phyloP scores from a whole-genome alignment of 306 rosid species.

The Mucuna pruriens region DNA sequence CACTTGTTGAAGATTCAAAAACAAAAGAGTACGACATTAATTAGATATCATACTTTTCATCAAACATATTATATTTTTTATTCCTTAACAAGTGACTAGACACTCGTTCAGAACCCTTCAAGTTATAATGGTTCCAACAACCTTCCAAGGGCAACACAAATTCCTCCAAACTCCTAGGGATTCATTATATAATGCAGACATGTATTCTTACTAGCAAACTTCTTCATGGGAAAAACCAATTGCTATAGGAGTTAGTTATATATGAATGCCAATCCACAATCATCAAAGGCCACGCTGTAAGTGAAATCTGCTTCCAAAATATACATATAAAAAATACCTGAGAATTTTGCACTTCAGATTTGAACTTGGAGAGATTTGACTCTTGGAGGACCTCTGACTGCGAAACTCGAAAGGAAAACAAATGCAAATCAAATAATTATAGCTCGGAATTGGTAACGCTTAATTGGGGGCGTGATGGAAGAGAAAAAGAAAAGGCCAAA shows the following conservation, averaged over 20 bases:
- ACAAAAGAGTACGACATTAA: not conserved
- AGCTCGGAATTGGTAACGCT: not conserved
- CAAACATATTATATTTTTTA: no score
- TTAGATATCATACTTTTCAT: no score
- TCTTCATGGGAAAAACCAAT: not conserved
- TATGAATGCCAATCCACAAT: not conserved
- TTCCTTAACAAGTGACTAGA: no score
- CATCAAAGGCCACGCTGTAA: not conserved
- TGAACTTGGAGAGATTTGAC: constrained; percentile 60
- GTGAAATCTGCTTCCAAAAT: not conserved
- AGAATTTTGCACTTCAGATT: constrained; percentile 56
- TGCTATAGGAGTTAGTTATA: not conserved
- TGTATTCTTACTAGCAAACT: not conserved
- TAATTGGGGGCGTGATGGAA: not conserved
- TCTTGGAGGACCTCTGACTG: constrained; percentile 57
- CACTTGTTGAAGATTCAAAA: not conserved
- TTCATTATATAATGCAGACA: not conserved
- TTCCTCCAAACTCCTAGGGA: not conserved
- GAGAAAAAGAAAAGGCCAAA: not conserved
- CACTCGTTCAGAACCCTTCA: not conserved
- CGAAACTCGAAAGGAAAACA: not conserved
- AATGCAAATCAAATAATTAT: not conserved
- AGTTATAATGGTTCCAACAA: not conserved
- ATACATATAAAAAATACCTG: constrained; percentile 54
- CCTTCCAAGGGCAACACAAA: not conserved